Percentiles rank a stretch among this genome's conserved stretches.
phyloP scores from a whole-genome alignment of 495 filamentous ascomycete species.

The Aspergillus sclerotioniger region DNA sequence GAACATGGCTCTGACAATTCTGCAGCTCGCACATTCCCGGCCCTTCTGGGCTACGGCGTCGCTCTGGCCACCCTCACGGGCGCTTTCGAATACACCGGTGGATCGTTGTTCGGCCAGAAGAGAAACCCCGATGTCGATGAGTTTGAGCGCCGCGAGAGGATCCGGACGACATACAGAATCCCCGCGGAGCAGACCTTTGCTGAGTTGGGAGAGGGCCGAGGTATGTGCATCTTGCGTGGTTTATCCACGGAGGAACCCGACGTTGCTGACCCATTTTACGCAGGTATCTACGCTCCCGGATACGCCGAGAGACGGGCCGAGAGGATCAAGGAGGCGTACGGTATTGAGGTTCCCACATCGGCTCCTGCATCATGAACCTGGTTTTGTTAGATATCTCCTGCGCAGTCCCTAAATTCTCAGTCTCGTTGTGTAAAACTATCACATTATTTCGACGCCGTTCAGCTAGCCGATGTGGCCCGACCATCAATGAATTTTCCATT shows the following conservation, averaged over 20 bases:
- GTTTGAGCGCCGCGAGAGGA: constrained; percentile 70
- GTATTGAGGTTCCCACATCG: constrained; percentile 68
- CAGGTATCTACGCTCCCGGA: constrained; percentile 79
- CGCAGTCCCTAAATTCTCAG: constrained; percentile 21
- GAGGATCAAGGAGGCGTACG: constrained; percentile 86
- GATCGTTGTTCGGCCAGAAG: constrained; percentile 56
- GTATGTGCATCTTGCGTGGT: constrained; percentile 45
- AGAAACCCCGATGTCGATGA: constrained; percentile 67
- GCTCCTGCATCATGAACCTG: constrained; percentile 42
- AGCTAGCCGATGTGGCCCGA: constrained; percentile 36
- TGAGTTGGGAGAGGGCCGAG: constrained; percentile 85
- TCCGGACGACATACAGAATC: constrained; percentile 71
- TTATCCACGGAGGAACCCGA: neutral
- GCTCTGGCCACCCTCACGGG: constrained; percentile 62
- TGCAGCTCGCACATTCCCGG: constrained; percentile 71
- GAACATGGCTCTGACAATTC: constrained; percentile 1
- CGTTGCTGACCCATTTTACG: constrained; percentile 24
- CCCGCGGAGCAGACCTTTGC: constrained; percentile 80
- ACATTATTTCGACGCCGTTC: constrained; percentile 35
- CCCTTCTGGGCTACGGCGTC: constrained; percentile 75
- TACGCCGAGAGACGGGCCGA: constrained; percentile 83
- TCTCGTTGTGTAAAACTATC: constrained; percentile 46
- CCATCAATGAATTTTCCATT: constrained; percentile 20
- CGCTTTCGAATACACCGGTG: constrained; percentile 76
- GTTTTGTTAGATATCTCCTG: constrained; percentile 20